Evolutionary conservation across 495 filamentous ascomycete species (phyloP), one percentile per base, ranked within the genome.

Genomic region (Aspergillus panamensis): DNA sequence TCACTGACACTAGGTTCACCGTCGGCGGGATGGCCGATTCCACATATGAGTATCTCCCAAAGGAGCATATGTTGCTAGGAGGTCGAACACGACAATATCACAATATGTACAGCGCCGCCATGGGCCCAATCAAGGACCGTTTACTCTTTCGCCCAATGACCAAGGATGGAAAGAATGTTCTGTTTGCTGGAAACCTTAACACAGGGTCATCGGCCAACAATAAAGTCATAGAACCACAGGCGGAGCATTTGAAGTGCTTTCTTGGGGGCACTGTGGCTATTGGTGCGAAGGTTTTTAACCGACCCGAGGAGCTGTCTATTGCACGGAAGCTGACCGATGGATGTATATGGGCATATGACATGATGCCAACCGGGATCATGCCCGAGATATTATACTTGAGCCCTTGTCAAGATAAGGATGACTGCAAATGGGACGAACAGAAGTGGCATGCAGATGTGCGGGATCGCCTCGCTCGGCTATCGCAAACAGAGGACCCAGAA

Each of bases 1-100:
- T 85, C 50, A 68, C 65, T 13, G 64, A 72, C 30, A 69, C 73
- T n/a, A 73, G 77, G 39, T 97, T 86, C 63, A 87, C 84, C 0
- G 84, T 97, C 55, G 94, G 94, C 29, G 92, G 88, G 51, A 87
- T 87, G 77, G 89, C 92, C 45, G 94, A 99, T 69, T 96, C 91
- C 6, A 82, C 89, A 0, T 97, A 97, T 68, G 94, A 99, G 68
- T 99, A 99, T 70, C 84, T 99, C 44, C 89, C 96, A n/a, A 99
- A 98, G 67, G 73, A 81, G 60, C 72, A 85, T 61, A 77, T 84
- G 45, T 80, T 99, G 13, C 80, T 97, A 8, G 93, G 92, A 51
- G 94, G 87, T 2, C 77, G 84, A 48, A 87, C 82, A 21, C 79
- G 86, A 16, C 89, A 95, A 68, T 96, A 96, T 67, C 78, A 78